phyloP scores from a whole-genome alignment of 331 rosid genomes.

The Rosa hybrid region DNA sequence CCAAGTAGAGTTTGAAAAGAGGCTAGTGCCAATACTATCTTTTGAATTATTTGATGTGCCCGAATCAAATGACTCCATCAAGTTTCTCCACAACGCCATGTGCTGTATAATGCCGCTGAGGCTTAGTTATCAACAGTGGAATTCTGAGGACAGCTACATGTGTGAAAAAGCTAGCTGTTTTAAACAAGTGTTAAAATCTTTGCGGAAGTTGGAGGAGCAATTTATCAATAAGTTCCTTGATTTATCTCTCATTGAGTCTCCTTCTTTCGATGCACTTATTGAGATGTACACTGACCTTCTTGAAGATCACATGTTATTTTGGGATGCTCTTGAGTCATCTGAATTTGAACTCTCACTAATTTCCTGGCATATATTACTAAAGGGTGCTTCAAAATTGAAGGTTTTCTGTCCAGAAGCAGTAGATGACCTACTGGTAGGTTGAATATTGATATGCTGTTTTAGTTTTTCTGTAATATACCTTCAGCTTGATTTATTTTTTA shows the following conservation, averaged over 20 bases:
- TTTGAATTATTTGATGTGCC: conserved; percentile 47
- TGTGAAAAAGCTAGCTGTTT: conserved; percentile 27
- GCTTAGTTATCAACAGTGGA: conserved; percentile 62
- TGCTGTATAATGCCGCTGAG: conserved; percentile 48
- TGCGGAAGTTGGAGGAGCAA: conserved; percentile 61
- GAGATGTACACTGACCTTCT: conserved; percentile 55
- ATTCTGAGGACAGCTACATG: conserved; percentile 37
- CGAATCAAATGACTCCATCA: conserved; percentile 26
- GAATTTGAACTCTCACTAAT: conserved; percentile 51
- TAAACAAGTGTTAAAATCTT: conserved; percentile 44
- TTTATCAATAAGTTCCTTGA: conserved; percentile 53
- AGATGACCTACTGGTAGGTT: conserved; percentile 59
- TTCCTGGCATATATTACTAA: conserved; percentile 64
- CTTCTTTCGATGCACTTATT: conserved; percentile 44
- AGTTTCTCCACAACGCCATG: conserved; percentile 51
- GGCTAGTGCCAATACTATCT: conserved; percentile 61
- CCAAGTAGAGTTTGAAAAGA: conserved; percentile 40
- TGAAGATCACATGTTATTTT: conserved; percentile 61
- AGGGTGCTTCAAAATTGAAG: conserved; percentile 49
- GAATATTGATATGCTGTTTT: conserved; percentile 3
- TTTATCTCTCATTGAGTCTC: conserved; percentile 50
- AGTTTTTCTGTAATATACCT: conserved; percentile 20
- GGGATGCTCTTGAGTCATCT: conserved; percentile 50
- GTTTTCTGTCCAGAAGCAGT: conserved; percentile 58
- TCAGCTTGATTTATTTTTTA: conserved; percentile 5